Evolutionary conservation across 495 filamentous ascomycete species (phyloP).

Genomic region (Neurospora terricola): DNA sequence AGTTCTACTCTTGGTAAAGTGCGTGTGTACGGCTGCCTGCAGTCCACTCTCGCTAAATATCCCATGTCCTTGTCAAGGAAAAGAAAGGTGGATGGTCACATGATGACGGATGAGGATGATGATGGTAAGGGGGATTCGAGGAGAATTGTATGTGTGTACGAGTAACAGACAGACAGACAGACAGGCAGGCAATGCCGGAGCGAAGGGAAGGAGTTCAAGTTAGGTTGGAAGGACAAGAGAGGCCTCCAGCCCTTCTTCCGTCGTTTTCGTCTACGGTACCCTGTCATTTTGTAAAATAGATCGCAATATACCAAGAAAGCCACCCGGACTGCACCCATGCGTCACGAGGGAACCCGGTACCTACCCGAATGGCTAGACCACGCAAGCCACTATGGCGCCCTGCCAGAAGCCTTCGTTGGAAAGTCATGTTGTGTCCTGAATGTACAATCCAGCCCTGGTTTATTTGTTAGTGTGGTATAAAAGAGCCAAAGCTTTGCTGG

Average conservation of each 20-base stretch:
- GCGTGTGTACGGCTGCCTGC: no score
- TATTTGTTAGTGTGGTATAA: no score
- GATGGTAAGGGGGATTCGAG: no score
- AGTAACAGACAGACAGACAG: not conserved
- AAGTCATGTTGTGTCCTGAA: not conserved
- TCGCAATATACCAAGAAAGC: not conserved
- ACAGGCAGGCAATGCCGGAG: not conserved
- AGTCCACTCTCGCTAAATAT: not conserved
- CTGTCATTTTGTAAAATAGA: not conserved
- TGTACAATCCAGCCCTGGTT: no score
- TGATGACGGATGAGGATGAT: not conserved
- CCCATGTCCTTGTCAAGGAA: not conserved
- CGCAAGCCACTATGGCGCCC: not conserved
- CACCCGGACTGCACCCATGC: not conserved
- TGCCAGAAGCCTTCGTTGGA: not conserved
- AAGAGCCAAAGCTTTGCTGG: no score
- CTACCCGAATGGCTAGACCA: not conserved
- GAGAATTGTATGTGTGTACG: not conserved
- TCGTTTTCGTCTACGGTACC: not conserved
- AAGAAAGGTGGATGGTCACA: not conserved
- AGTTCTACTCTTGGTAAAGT: slow-evolving; percentile 76
- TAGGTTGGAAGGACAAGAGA: not conserved
- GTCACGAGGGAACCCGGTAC: not conserved
- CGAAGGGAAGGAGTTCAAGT: not conserved
- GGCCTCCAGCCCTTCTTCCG: not conserved